phyloP scores from a whole-genome alignment of 805 yeast genomes.

The Saturnispora diversa region DNA sequence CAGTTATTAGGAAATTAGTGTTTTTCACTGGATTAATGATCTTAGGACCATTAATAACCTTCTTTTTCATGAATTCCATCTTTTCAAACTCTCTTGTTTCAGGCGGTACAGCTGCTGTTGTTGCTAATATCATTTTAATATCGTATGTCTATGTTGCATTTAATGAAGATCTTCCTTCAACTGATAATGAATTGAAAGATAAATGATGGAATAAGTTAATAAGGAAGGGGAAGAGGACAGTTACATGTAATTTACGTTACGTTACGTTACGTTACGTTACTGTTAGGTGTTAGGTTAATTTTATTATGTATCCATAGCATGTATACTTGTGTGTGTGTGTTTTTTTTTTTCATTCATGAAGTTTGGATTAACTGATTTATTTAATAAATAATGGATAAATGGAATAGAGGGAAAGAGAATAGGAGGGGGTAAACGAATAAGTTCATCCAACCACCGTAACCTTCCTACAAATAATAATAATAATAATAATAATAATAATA shows the following conservation, averaged over 20 bases:
- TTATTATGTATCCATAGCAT: no score
- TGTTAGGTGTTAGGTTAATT: no score
- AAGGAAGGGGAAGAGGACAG: not conserved
- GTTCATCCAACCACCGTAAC: no score
- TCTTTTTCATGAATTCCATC: slow-evolving; percentile 36
- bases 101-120: slow-evolving; percentile 74
- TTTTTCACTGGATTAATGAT: slow-evolving; percentile 75
- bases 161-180: slow-evolving; percentile 44
- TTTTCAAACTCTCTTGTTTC: slow-evolving; percentile 51
- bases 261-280: no score
- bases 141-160: slow-evolving; percentile 71
- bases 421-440: no score
- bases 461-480: not conserved
- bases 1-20: slow-evolving; percentile 60
- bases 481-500: slow-evolving; percentile 1
- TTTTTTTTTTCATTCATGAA: no score
- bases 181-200: slow-evolving; percentile 31
- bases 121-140: slow-evolving; percentile 66
- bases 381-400: no score
- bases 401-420: no score
- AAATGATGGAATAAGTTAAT: no score
- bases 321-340: no score
- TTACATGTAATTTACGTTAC: not conserved
- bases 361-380: no score
- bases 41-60: slow-evolving; percentile 52